phyloP scores from a whole-genome alignment of 2,329 filamentous ascomycete genomes.

The Orbilia oligospora region DNA sequence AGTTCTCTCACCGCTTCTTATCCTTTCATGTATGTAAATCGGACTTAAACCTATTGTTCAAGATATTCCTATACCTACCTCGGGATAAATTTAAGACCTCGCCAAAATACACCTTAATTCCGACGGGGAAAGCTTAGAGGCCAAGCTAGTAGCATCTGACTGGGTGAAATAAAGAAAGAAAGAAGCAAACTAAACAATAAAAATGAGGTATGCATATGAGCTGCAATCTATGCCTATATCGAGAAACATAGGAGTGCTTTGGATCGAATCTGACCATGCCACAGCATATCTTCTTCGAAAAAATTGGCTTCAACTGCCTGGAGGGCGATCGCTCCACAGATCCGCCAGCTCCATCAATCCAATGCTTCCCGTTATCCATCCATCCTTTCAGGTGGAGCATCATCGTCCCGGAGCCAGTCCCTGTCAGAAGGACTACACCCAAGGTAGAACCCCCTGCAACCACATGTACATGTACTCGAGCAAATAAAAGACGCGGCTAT shows the following conservation, averaged over 20 bases:
- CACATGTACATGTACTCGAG: background rate
- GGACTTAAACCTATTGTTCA: too few species aligned
- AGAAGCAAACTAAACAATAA: too few species aligned
- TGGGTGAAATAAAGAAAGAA: background rate
- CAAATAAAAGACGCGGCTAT: background rate
- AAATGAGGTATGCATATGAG: background rate
- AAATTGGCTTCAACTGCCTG: slow-evolving; percentile 3
- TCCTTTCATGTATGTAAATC: too few species aligned
- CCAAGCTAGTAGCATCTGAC: background rate
- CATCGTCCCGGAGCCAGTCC: slow-evolving; percentile 39
- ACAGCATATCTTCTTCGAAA: slow-evolving; percentile 15
- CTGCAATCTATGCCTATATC: too few species aligned
- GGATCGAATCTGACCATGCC: background rate
- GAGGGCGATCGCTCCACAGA: slow-evolving; percentile 9
- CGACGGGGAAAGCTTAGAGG: too few species aligned
- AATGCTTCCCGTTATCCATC: slow-evolving; percentile 30
- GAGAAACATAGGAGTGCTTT: background rate
- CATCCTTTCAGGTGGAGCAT: slow-evolving; percentile 31
- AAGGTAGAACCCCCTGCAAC: slow-evolving; percentile 9
- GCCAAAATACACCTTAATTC: too few species aligned
- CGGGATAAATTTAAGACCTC: too few species aligned
- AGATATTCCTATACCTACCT: too few species aligned
- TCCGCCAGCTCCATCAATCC: slow-evolving; percentile 39
- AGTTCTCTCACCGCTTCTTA: background rate
- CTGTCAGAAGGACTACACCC: slow-evolving; percentile 30